A percentile compares a stretch with the other conserved stretches of the same genome.
Evolutionary conservation across 805 yeast genomes (phyloP).

Genomic region (Wickerhamiella australiensis): DNA sequence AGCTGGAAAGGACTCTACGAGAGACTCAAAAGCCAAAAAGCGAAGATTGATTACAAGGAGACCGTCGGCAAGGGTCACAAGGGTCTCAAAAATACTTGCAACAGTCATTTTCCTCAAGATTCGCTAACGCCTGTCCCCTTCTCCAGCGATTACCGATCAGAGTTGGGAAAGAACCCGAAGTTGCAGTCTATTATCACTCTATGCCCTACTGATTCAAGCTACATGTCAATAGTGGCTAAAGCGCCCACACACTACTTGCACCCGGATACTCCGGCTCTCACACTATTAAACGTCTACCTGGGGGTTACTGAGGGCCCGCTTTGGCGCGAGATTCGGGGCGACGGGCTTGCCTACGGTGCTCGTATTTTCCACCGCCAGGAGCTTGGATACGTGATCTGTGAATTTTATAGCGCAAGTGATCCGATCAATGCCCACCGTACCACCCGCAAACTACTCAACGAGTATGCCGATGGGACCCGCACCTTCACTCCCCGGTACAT

Average conservation of each 20-base stretch:
- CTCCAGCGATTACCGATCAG: constrained; percentile 41
- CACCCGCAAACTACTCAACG: constrained; percentile 52
- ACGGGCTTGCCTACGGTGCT: constrained; percentile 90
- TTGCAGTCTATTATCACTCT: constrained; percentile 50
- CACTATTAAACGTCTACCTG: constrained; percentile 61
- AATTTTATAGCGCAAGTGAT: constrained; percentile 75
- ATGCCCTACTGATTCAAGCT: constrained; percentile 73
- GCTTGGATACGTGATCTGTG: constrained; percentile 52
- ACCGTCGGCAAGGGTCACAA: too few species aligned
- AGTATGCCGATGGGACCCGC: constrained; percentile 42
- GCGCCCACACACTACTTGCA: constrained; percentile 46
- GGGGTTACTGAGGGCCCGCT: constrained; percentile 92
- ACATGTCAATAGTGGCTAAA: constrained; percentile 45
- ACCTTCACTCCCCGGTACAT: constrained; percentile 48
- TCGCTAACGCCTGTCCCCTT: constrained; percentile 29
- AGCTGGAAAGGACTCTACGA: constrained; percentile 37
- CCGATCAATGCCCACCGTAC: constrained; percentile 49
- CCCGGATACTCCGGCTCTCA: constrained; percentile 55
- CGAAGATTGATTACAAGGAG: too few species aligned
- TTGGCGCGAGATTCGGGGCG: constrained; percentile 91
- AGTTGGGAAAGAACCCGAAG: constrained; percentile 41
- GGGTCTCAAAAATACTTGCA: too few species aligned
- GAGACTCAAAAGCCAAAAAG: neutral
- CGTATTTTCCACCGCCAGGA: constrained; percentile 47
- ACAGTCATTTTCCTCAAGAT: too few species aligned